A percentile compares a stretch with the other conserved stretches of the same genome.
Evolutionary conservation across 2,329 filamentous ascomycete species (phyloP).

Genomic region (Seiridium unicorne): DNA sequence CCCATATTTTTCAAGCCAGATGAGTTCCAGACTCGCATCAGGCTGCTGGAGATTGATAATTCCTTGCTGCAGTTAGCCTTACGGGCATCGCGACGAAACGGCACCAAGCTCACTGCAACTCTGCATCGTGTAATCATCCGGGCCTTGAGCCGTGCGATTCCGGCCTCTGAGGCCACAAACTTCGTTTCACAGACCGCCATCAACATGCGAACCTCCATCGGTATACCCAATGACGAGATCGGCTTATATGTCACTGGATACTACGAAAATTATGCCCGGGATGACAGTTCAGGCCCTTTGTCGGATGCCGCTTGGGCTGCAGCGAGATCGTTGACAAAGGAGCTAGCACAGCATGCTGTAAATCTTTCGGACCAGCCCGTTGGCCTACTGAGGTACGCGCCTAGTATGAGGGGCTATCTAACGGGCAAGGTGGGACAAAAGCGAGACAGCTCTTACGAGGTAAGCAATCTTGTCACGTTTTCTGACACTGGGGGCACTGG

Average conservation of each 20-base stretch:
- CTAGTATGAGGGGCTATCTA: conserved; percentile 37
- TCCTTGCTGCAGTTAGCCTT: conserved; percentile 25
- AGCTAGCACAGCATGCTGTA: conserved; percentile 21
- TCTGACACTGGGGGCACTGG: not conserved
- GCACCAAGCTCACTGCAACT: conserved; percentile 38
- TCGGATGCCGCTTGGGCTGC: conserved; percentile 30
- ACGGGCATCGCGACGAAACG: conserved; percentile 25
- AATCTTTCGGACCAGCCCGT: conserved; percentile 28
- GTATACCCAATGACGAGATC: conserved; percentile 29
- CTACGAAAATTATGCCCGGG: conserved; percentile 21
- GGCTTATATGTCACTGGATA: conserved; percentile 31
- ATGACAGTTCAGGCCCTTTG: not conserved
- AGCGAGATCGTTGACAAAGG: conserved; percentile 5
- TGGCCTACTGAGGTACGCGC: conserved; percentile 39
- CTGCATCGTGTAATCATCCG: conserved; percentile 38
- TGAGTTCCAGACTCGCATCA: conserved; percentile 26
- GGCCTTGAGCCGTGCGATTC: conserved; percentile 30
- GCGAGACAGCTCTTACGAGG: conserved; percentile 39
- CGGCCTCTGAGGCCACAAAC: conserved; percentile 18
- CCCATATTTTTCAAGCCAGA: conserved; percentile 23
- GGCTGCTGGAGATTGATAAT: conserved; percentile 28
- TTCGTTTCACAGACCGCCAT: conserved; percentile 37
- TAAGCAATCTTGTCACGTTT: conserved; percentile 38
- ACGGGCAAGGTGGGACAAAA: conserved; percentile 32
- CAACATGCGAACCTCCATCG: conserved; percentile 36